phyloP scores from a whole-genome alignment of 2,329 filamentous ascomycete species.

The Mollisiaceae sp. region DNA sequence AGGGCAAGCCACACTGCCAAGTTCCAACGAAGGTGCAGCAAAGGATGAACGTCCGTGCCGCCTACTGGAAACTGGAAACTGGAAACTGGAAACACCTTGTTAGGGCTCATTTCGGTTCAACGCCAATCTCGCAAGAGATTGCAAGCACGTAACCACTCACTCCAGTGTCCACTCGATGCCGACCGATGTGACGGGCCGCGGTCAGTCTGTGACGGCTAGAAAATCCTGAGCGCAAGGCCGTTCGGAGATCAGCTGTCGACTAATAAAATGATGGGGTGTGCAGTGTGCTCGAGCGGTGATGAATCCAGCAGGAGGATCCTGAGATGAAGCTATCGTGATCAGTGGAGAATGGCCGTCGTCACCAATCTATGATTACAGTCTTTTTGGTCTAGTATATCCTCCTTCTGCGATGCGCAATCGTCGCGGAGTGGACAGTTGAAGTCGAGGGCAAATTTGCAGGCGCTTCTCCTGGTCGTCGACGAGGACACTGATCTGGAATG shows the following conservation, averaged over 20 bases:
- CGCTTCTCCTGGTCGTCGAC: conserved; percentile 9
- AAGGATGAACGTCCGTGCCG: conserved; percentile 16
- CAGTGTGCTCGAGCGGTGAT: conserved; percentile 2
- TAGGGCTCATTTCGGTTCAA: conserved; percentile 29
- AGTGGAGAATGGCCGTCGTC: conserved; percentile 16
- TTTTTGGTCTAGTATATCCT: conserved; percentile 10
- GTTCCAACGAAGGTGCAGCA: no score
- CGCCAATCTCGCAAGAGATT: conserved; percentile 29
- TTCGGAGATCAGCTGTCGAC: conserved; percentile 16
- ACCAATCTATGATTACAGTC: conserved; percentile 11
- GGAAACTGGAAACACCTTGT: conserved; percentile 20
- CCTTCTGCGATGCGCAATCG: neutral
- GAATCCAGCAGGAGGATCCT: neutral
- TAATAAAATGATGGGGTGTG: conserved; percentile 4
- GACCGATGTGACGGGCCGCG: conserved; percentile 12
- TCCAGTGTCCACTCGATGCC: conserved; percentile 15
- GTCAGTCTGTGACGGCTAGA: conserved; percentile 5
- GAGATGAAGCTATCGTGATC: conserved; percentile 20
- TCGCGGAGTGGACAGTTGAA: neutral
- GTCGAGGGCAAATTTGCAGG: conserved; percentile 11
- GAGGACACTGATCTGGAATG: neutral
- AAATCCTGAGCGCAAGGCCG: conserved; percentile 2
- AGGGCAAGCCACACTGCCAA: conserved; percentile 8
- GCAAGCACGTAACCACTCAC: conserved; percentile 28
- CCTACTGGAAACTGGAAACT: neutral